Conservation (phyloP, 1,139 yeast species). For the Nematodospora anomalae region DNA sequence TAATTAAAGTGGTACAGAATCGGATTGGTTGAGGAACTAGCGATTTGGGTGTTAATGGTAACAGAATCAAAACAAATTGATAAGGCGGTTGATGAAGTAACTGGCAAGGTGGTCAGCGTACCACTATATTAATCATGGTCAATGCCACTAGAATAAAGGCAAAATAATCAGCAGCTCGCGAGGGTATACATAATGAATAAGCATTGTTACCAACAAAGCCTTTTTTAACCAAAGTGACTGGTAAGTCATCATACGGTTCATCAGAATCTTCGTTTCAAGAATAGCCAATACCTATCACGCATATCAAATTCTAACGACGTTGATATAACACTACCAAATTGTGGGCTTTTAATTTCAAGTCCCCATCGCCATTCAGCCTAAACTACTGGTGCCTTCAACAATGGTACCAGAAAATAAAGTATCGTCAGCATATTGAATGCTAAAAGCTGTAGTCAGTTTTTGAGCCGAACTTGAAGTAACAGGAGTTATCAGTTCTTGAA, state of each 20-base stretch:
- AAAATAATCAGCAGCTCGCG: constrained; percentile 21
- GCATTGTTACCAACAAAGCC: constrained; percentile 50
- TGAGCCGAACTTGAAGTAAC: constrained; percentile 5
- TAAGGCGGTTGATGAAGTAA: constrained; percentile 5
- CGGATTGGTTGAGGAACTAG: not conserved
- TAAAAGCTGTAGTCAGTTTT: constrained; percentile 11
- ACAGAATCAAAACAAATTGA: constrained; percentile 8
- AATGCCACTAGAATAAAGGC: constrained; percentile 30
- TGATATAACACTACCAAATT: constrained; percentile 17
- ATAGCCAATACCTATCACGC: constrained; percentile 24
- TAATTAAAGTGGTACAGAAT: constrained; percentile 29
- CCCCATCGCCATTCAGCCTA: no score
- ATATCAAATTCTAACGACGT: constrained; percentile 17
- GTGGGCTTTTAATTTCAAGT: constrained; percentile 10
- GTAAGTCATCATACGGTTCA: constrained; percentile 32
- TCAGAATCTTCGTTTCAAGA: constrained; percentile 9
- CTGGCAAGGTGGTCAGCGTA: constrained; percentile 14
- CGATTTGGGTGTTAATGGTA: constrained; percentile 6
- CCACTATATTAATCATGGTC: constrained; percentile 28
- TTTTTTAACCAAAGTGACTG: constrained; percentile 25
- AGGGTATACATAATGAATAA: constrained; percentile 34
- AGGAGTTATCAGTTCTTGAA: constrained; percentile 8
- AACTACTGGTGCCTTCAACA: constrained; percentile 43
- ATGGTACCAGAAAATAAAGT: constrained; percentile 49
- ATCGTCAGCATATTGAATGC: constrained; percentile 15